Conservation (phyloP, 73 alveolate genomes). For the Paramecium sonneborni region DNA sequence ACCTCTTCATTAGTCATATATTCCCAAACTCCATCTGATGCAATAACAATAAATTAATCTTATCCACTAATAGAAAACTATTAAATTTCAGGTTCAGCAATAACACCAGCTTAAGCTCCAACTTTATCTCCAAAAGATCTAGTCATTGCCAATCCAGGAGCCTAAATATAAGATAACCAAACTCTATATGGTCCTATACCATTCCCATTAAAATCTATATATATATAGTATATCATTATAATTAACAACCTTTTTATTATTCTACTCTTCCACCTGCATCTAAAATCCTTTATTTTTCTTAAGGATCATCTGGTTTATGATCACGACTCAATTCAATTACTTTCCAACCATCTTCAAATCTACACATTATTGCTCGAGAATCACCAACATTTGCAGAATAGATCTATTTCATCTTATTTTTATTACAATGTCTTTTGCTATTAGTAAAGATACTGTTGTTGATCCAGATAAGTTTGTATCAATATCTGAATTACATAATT, state of each 20-base stretch:
- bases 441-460: conserved; percentile 77
- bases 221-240: background rate
- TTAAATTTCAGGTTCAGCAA: conserved; percentile 65
- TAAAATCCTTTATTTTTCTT: conserved; percentile 78
- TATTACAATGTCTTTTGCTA: conserved; percentile 67
- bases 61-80: background rate
- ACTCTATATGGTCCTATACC: conserved; percentile 95
- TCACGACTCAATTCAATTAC: conserved; percentile 83
- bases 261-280: conserved; percentile 79
- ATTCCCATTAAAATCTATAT: conserved; percentile 69
- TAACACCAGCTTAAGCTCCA: conserved; percentile 92
- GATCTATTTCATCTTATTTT: background rate
- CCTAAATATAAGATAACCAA: conserved; percentile 88
- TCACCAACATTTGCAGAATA: conserved; percentile 75
- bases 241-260: conserved; percentile 76
- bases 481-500: conserved; percentile 66
- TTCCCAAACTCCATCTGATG: conserved; percentile 91
- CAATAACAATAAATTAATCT: conserved; percentile 60
- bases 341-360: conserved; percentile 74
- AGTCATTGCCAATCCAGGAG: conserved; percentile 98
- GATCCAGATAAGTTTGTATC: conserved; percentile 73
- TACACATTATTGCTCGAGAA: conserved; percentile 81
- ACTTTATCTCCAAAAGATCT: conserved; percentile 94
- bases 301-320: conserved; percentile 86
- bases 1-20: conserved; percentile 82